phyloP scores from a whole-genome alignment of 148 eudicot genomes.

The Bassia scoparia region DNA sequence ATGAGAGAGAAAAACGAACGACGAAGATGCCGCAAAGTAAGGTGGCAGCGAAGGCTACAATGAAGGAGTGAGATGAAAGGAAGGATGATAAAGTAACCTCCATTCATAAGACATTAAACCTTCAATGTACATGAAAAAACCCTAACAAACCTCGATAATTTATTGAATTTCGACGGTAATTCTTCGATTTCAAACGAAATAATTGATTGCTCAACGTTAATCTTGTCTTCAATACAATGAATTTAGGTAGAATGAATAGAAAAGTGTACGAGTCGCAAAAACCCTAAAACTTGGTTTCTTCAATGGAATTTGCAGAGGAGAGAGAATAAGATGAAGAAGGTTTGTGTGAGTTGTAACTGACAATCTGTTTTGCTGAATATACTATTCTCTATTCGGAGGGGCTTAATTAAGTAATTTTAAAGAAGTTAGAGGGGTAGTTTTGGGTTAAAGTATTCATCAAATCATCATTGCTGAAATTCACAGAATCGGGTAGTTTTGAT shows the following conservation, averaged over 20 bases:
- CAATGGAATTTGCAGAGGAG: constrained; percentile 21
- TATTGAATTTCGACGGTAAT: background rate
- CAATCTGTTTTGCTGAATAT: constrained; percentile 3
- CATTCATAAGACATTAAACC: constrained; percentile 64
- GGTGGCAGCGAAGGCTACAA: constrained; percentile 35
- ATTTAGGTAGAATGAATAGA: background rate
- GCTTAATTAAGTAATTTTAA: too few species aligned
- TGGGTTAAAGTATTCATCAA: too few species aligned
- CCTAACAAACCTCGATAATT: constrained; percentile 21
- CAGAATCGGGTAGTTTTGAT: too few species aligned
- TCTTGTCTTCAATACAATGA: background rate
- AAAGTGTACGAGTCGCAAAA: constrained; percentile 9
- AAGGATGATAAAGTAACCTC: constrained; percentile 37
- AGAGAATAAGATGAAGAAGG: constrained; percentile 14
- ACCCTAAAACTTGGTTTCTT: constrained; percentile 27
- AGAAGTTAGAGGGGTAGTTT: too few species aligned
- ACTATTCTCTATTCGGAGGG: too few species aligned
- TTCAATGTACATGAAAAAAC: constrained; percentile 36
- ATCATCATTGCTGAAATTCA: too few species aligned
- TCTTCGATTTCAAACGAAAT: background rate
- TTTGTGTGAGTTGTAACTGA: constrained; percentile 11
- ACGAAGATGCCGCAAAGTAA: constrained; percentile 38
- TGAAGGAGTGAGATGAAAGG: constrained; percentile 25
- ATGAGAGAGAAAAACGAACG: constrained; percentile 31
- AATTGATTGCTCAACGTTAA: background rate